Base-by-base conservation (phyloP, 805 yeast genomes). In the Nakazawaea peltata region DNA sequence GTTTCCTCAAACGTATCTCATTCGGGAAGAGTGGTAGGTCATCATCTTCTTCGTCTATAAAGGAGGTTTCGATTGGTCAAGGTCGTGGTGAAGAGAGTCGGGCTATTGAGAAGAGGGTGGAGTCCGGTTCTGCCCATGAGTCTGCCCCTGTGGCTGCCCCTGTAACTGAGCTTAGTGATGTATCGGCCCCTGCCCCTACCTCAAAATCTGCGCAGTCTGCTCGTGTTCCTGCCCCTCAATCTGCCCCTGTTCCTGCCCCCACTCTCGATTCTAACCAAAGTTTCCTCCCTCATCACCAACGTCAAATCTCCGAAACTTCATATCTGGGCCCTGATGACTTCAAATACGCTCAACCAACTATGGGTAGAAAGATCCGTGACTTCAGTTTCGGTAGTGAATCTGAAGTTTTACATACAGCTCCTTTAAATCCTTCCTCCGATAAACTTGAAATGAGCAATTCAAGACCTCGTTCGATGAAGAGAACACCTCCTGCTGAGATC, bases 381-480 rank as follows among this genome's bases (percentile, higher is more conserved):
- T 36, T 36, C 26, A 36, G 40, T 28, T 36, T 36, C 26, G 41
- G 34, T 14, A 37, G 36, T 25, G 40, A 36, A 15, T 14, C 29
- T 7, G 40, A 36, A 19, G 29, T 36, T 12, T 24, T 34, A 9
- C 5, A 33, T 27, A 38, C 35, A 8, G 33, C 35, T 12, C 37
- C 35, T 26, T 30, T 36, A 19, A 11, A 30, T 6, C 11, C 11
- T 18, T 17, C 30, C 14, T 30, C 28, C 8, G 37, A 30, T 26
- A 28, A 11, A 3, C 30, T 25, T 7, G 28, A 25, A 6, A 23
- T 30, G 4, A 24, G 33, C 5, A 8, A 25, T 13, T 31, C 14
- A 13, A 14, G 19, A 9, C 17, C 32, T 11, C 5, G 17, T 6
- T 27, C 29, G 12, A 10, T 10, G 8, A 15, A 22, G 8, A 30